Conservation (phyloP, 768 basidiomycete species). For the Pisolithus tinctorius region DNA sequence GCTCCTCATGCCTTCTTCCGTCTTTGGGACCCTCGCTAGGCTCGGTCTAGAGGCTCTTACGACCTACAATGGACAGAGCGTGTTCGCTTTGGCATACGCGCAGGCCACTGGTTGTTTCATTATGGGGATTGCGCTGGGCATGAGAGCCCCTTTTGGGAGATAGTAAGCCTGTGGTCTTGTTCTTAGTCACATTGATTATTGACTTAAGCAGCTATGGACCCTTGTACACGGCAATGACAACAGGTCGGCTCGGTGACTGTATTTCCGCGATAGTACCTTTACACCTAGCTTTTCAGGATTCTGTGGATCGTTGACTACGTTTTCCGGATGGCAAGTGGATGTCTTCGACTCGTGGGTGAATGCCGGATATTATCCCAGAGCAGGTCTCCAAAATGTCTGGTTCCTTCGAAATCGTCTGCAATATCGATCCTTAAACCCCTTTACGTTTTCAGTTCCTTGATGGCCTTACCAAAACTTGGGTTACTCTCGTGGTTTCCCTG, state of each 20-base stretch:
- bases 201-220: constrained; percentile 65
- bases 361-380: constrained; percentile 42
- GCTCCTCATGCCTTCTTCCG: constrained; percentile 73
- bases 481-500: constrained; percentile 74
- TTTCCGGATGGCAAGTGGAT: constrained; percentile 92
- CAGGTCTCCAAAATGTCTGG: constrained; percentile 68
- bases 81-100: constrained; percentile 79
- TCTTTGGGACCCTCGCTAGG: constrained; percentile 79
- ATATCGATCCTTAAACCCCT: constrained; percentile 2
- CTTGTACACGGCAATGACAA: constrained; percentile 81
- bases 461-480: constrained; percentile 71
- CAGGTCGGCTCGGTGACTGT: constrained; percentile 43
- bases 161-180: constrained; percentile 48
- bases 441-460: constrained; percentile 63
- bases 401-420: constrained; percentile 6
- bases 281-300: constrained; percentile 48
- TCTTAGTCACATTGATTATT: constrained; percentile 4
- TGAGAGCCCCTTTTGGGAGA: constrained; percentile 65
- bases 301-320: constrained; percentile 94
- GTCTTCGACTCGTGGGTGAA: constrained; percentile 85
- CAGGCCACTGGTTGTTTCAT: constrained; percentile 86
- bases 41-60: constrained; percentile 72
- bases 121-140: constrained; percentile 75
- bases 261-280: not conserved
- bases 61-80: constrained; percentile 63